Evolutionary conservation across 192 early-diverging fungal species (phyloP).

Genomic region (Piromyces sp.): DNA sequence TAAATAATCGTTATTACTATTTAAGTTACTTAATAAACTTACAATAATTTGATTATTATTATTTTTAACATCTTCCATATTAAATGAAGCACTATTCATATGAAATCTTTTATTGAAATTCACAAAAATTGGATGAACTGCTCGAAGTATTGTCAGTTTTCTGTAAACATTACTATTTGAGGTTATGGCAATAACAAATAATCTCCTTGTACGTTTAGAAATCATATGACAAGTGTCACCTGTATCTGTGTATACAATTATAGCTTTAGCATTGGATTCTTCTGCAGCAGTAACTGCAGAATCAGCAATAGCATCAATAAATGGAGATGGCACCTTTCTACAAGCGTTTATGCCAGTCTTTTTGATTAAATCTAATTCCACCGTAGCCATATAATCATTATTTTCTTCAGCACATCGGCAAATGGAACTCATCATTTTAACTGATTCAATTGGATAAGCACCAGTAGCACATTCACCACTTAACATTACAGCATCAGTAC

Average conservation of each 20-base stretch:
- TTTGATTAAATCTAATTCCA: conserved; percentile 27
- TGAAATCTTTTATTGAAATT: background rate
- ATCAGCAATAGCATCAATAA: conserved; percentile 82
- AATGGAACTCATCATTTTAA: conserved; percentile 87
- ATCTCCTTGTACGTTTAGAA: conserved; percentile 22
- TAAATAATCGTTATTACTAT: background rate
- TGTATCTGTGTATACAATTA: conserved; percentile 18
- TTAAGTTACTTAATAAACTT: background rate
- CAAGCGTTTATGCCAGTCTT: background rate
- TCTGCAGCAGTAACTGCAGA: conserved; percentile 69
- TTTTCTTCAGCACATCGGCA: conserved; percentile 81
- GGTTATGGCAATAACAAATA: conserved; percentile 25
- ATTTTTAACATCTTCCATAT: background rate
- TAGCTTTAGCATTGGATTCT: conserved; percentile 26
- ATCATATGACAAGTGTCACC: conserved; percentile 7
- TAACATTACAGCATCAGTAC: conserved; percentile 97
- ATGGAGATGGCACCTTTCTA: conserved; percentile 39
- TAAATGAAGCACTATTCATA: too few species aligned
- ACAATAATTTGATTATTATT: background rate
- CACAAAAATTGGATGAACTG: conserved; percentile 3
- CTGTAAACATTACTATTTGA: conserved; percentile 16
- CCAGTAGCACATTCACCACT: conserved; percentile 97
- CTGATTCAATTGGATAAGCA: conserved; percentile 70
- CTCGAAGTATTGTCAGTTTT: conserved; percentile 16
- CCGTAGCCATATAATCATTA: conserved; percentile 78